A percentile compares a stretch with the other conserved stretches of the same genome.
phyloP scores from a whole-genome alignment of 176 grass and related monocot species.

The Typha latifolia region DNA sequence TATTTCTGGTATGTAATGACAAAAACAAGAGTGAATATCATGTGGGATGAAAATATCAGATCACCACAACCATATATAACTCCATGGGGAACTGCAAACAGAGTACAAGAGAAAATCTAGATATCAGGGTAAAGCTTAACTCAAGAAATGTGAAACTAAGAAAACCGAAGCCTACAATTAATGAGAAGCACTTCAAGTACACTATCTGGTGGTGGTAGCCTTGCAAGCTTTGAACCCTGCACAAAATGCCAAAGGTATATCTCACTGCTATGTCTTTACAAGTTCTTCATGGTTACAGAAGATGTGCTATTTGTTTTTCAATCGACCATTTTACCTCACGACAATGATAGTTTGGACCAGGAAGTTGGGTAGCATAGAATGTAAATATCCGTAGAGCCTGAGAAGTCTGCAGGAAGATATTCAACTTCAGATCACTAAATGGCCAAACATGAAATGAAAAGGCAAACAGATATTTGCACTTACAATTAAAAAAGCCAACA shows the following conservation, averaged over 20 bases:
- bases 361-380: slow-evolving; percentile 96
- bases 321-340: slow-evolving; percentile 50
- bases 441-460: background rate
- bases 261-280: background rate
- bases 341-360: slow-evolving; percentile 97
- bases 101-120: background rate
- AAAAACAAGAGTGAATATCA: slow-evolving; percentile 98
- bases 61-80: slow-evolving; percentile 87
- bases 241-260: slow-evolving; percentile 11
- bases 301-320: background rate
- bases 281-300: background rate
- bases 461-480: slow-evolving; percentile 22
- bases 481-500: slow-evolving; percentile 92
- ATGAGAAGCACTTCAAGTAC: slow-evolving; percentile 72
- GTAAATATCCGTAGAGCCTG: slow-evolving; percentile 74
- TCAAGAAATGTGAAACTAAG: background rate
- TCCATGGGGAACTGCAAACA: slow-evolving; percentile 81
- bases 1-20: slow-evolving; percentile 90
- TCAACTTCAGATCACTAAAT: background rate
- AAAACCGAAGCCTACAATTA: slow-evolving; percentile 60
- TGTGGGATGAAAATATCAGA: slow-evolving; percentile 97
- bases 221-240: slow-evolving; percentile 74
- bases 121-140: slow-evolving; percentile 13
- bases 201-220: slow-evolving; percentile 56
- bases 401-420: slow-evolving; percentile 45